Base-by-base conservation (phyloP, 1,284 basidiomycete species). In the Cryptococcus sp. region DNA sequence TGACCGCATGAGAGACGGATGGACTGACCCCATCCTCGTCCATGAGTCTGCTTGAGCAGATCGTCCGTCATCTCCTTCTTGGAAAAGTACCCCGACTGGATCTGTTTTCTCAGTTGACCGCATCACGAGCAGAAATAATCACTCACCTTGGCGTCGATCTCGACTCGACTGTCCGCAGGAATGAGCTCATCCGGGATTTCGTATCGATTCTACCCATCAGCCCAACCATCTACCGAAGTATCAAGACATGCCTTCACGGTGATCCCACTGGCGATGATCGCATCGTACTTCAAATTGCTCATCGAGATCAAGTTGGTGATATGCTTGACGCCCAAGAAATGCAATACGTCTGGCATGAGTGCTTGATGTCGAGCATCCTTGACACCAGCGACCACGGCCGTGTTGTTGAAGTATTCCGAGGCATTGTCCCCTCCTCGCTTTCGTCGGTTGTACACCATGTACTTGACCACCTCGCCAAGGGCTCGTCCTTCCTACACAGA, bases 351-450 rank as follows among this genome's bases (percentile, higher is more conserved):
- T 2, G 93, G 93, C 92, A 97, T 95, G 52, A 97, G 77, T 1
- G 86, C 88, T 69, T 94, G 90, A 82, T 93, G 92, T 21, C 91
- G 80, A 84, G 92, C 90, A 67, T 94, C 92, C 75, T 94, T 94
- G 45, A 95, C 90, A 7, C 93, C 93, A 0, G 92, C 93, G 53
- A 97, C 87, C 59, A 87, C 76, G 71, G 92, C 90, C 0, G 94
- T 97, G 16, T 86, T 83, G 70, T 88, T 86, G 78, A 97, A 97
- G 77, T 97, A 97, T 66, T 86, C 84, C 67, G 89, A 84, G 0
- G 94, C 93, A 1, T 82, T 83, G 74, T 97, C 93, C 5, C 88
- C 90, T 2, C 87, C 89, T 34, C 93, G 83, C 75, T 97, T 97
- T 54, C 94, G 85, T 11, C 92, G 81, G 74, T 97, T 97, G 76